Evolutionary conservation across 192 early-diverging fungal species (phyloP).

Genomic region (Gryganskiella cystojenkinii): DNA sequence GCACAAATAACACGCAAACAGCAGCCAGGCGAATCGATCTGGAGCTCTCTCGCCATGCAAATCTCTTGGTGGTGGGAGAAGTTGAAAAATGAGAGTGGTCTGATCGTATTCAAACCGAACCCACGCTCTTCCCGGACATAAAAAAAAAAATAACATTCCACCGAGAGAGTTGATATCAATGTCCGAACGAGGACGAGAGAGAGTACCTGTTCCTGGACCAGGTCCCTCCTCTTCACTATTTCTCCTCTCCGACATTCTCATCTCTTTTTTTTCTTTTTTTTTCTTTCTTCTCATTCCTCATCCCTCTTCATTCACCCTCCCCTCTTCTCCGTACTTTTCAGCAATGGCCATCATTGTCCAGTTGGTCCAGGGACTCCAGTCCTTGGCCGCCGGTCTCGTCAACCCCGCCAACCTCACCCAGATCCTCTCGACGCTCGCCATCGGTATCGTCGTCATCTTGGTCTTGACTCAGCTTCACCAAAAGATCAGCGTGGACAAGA

Average conservation of each 20-base stretch:
- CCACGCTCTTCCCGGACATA: too few species aligned
- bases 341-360: conserved; percentile 54
- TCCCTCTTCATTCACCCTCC: conserved; percentile 3
- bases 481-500: conserved; percentile 51
- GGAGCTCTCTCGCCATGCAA: too few species aligned
- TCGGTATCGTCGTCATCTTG: conserved; percentile 42
- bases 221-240: neutral
- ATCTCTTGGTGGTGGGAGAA: too few species aligned
- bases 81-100: too few species aligned
- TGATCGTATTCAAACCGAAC: too few species aligned
- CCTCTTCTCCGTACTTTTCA: neutral
- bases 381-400: conserved; percentile 37
- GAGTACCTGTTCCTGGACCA: neutral
- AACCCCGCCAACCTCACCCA: conserved; percentile 52
- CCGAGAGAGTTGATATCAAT: neutral
- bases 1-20: too few species aligned
- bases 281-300: conserved; percentile 12
- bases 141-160: neutral
- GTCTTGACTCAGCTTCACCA: conserved; percentile 46
- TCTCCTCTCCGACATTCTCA: neutral
- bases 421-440: conserved; percentile 33
- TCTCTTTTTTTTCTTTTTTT: conserved; percentile 4
- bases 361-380: conserved; percentile 44
- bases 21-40: too few species aligned
- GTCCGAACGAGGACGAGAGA: neutral